Evolutionary conservation across 2,329 filamentous ascomycete genomes (phyloP).

Genomic region (Aspergillus brasiliensis): DNA sequence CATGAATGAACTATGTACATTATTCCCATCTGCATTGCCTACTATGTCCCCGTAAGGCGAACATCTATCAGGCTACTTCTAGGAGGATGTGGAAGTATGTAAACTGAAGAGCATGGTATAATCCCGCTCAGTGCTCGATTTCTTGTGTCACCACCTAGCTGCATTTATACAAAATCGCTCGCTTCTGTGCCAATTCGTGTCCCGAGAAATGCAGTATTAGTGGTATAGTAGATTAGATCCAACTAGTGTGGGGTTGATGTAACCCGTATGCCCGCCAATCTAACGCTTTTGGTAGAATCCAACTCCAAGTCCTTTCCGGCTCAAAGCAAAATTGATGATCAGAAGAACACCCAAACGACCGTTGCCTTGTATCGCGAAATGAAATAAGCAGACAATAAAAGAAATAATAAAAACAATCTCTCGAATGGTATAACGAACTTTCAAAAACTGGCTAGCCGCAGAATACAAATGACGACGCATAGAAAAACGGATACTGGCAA

Average conservation of each 20-base stretch:
- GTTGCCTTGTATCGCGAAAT: conserved; percentile 19
- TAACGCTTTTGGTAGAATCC: conserved; percentile 1
- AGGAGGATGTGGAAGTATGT: not conserved
- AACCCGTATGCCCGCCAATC: conserved; percentile 9
- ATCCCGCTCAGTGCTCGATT: not conserved
- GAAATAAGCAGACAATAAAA: conserved; percentile 25
- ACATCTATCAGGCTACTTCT: too few species aligned
- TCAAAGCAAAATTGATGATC: conserved; percentile 7
- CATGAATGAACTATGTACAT: not conserved
- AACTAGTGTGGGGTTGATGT: conserved; percentile 1
- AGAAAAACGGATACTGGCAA: conserved; percentile 4
- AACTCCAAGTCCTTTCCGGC: conserved; percentile 11
- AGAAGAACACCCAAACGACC: conserved; percentile 26
- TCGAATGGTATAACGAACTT: conserved; percentile 1
- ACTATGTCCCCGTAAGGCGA: too few species aligned
- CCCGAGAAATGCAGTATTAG: not conserved
- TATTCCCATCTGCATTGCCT: not conserved
- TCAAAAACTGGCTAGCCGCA: not conserved
- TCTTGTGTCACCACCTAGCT: not conserved
- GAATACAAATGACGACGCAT: conserved; percentile 2
- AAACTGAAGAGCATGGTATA: not conserved
- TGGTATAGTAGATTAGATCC: not conserved
- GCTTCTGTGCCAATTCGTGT: not conserved
- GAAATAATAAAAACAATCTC: not conserved
- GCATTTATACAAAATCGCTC: not conserved